Evolutionary conservation across 2,329 filamentous ascomycete species (phyloP), one percentile per base, ranked within the genome.

Genomic region (Apiospora koreana): DNA sequence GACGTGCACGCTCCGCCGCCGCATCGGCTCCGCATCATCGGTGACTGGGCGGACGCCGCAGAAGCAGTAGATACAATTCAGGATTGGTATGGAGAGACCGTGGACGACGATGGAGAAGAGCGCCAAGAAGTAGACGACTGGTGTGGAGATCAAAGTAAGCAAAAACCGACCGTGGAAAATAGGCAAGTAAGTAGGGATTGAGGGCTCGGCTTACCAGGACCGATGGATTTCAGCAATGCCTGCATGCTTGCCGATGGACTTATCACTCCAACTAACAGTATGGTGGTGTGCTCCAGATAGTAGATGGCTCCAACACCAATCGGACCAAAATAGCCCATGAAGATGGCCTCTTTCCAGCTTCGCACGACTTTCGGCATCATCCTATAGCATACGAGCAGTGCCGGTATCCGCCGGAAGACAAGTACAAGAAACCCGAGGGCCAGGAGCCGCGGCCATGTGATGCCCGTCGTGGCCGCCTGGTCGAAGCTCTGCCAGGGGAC

Each of bases 31-130:
- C 5, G 80, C 81, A 16, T 84, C 80, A 4, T 85, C 84, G 45
- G 79, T 75, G 68, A 84, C 80, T 0, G 83, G 82, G 69, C 80
- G 71, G 16, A 85, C 77, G 2, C 79, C 81, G 70, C 77, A 76
- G 71, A 74, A 80, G 21, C 69, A 70, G 76, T 84, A 85, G 68
- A 81, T 75, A 6, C 78, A 28, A 69, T 81, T 80, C 8, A 84
- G 79, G 0, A 77, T 75, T 0, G 84, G 83, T 35, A 86, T 86
- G 0, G 83, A 85, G 0, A 86, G 78, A 2, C 84, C 82, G 73
- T 85, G 83, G 1, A 84, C 79, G 4, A 85, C 73, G 72, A 85
- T 84, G 69, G 80, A 83, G 75, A 83, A 68, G 18, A 72, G 67
- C 7, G 69, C 69, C 48, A 72, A 35, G 46, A 70, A 72, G 67